Evolutionary conservation across 371 early-diverging fungal genomes (phyloP), one percentile per base, ranked within the genome.

Genomic region (Rhizomucor pusillus): DNA sequence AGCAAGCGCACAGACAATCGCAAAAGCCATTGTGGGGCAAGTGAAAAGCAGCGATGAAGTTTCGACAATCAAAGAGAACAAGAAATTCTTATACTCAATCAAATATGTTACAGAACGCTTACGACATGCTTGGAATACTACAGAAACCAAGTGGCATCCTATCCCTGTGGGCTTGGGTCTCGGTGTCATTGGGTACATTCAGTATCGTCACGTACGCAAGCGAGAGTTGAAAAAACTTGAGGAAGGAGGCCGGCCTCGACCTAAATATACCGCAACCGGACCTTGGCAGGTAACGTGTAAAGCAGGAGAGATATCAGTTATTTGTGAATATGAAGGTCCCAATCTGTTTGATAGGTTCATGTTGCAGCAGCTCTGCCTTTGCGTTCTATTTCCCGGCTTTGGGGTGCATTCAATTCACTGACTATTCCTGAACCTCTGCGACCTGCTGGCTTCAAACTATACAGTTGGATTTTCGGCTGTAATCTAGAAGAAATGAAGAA

Each of bases 401-500:
- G 95, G 88, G 98, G 98, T 2, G 79, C 83, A 34, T 79, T 95
- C 68, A 93, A 91, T 57, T 86, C 80, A 6, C 63, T 94, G 36
- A 90, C 85, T 6, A 82, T 98, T 16, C 98, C 98, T 0, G 62
- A 70, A 22, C 70, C 74, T 56, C 73, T 95, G 46, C 90, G 98
- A 43, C 71, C 60, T 3, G 86, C 93, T 2, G 74, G 93, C 19
- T 91, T 87, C 63, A 76, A 72, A 41, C 36, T 88, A 0, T 98
- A 97, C 53, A 82, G 89, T 36, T 84, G 84, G 77, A 62, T 90
- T 16, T 98, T 95, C 70, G 89, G 88, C 46, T 96, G 97, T 69
- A 90, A 94, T 56, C 69, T 97, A 43, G 90, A 90, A 22, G 98
- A 98, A 66, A 93, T 96, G 91, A 82, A 82, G 54, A 88, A 92